Percentiles rank a stretch among this genome's conserved stretches.
Conservation (phyloP, 805 yeast genomes). For the Alloascoidea hylecoeti region DNA sequence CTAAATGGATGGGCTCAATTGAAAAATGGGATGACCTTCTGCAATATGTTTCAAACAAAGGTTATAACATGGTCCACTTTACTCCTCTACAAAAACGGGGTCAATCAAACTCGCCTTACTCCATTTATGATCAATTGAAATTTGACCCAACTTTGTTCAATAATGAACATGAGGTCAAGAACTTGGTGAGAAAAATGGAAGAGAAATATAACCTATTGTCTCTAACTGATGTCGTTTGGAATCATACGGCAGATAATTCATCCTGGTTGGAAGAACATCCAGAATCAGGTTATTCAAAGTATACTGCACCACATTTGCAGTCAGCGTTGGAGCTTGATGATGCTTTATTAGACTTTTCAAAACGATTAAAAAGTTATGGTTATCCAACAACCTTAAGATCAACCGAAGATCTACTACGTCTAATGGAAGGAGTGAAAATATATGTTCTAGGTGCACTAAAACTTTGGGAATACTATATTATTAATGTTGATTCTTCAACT, state of each 20-base stretch:
- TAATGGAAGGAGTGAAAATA: constrained; percentile 54
- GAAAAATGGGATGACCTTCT: constrained; percentile 58
- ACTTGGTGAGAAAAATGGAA: constrained; percentile 35
- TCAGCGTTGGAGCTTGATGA: constrained; percentile 79
- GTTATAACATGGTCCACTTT: constrained; percentile 92
- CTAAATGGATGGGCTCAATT: constrained; percentile 80
- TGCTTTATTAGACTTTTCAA: constrained; percentile 52
- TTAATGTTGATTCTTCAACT: constrained; percentile 35
- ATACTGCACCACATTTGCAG: constrained; percentile 79
- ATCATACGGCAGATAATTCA: constrained; percentile 90
- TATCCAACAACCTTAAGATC: constrained; percentile 42
- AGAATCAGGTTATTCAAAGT: constrained; percentile 75
- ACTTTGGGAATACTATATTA: constrained; percentile 82
- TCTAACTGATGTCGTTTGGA: constrained; percentile 85
- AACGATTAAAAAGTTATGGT: constrained; percentile 36
- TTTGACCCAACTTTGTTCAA: constrained; percentile 61
- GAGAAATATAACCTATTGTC: constrained; percentile 49
- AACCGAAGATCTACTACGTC: constrained; percentile 37
- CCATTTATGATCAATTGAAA: constrained; percentile 71
- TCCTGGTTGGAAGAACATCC: constrained; percentile 78
- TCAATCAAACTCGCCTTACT: constrained; percentile 83
- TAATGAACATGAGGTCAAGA: constrained; percentile 34
- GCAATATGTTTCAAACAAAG: constrained; percentile 46
- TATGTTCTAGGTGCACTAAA: constrained; percentile 55
- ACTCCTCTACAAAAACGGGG: constrained; percentile 91